Conservation (phyloP, 345 rosid species). For the Salix exigua region DNA sequence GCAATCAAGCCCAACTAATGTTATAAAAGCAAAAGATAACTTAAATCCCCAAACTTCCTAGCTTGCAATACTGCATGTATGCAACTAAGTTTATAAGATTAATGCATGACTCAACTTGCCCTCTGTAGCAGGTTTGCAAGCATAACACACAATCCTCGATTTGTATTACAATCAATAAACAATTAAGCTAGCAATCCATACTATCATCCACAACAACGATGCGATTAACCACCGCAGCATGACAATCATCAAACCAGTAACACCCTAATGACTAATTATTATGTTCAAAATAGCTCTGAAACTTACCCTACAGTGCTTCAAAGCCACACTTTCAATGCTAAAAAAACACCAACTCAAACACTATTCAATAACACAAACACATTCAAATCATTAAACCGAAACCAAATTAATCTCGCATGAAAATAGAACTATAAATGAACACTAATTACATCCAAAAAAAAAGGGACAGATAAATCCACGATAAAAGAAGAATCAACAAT, state of each 20-base stretch:
- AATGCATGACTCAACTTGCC: not conserved
- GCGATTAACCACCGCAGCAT: not conserved
- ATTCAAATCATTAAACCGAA: not conserved
- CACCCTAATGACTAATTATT: not conserved
- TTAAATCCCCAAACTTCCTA: not conserved
- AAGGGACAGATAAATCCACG: not conserved
- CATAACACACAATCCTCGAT: not conserved
- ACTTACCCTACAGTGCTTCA: slow-evolving; percentile 7
- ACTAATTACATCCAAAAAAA: not conserved
- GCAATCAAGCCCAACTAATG: not conserved
- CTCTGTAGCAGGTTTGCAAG: not conserved
- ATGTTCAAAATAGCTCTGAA: not conserved
- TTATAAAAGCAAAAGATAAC: not conserved
- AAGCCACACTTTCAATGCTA: not conserved
- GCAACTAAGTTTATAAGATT: not conserved
- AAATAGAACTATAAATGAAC: not conserved
- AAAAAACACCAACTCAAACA: not conserved
- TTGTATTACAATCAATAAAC: not conserved
- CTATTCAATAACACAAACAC: not conserved
- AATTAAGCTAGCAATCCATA: not conserved
- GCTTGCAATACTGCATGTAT: not conserved
- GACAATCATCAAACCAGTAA: not conserved
- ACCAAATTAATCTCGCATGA: not conserved
- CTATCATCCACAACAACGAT: not conserved
- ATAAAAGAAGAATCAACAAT: not conserved